phyloP scores from a whole-genome alignment of 192 early-diverging fungal genomes.

The Coemansia sp. region DNA sequence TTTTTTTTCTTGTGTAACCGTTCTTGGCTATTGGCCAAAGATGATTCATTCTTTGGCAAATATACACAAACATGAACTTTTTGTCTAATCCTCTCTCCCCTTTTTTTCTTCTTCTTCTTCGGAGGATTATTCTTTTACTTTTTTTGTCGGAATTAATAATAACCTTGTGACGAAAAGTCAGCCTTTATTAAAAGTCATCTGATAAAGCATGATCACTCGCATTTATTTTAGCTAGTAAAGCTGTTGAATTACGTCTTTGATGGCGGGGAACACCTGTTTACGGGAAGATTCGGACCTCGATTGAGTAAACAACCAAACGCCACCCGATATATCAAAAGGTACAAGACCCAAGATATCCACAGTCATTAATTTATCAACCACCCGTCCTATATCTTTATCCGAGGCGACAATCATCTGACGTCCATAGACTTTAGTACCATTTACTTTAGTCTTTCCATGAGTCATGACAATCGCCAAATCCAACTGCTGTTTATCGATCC shows the following conservation, averaged over 20 bases:
- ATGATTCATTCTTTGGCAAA: not conserved
- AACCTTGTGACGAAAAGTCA: not conserved
- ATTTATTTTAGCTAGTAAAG: not conserved
- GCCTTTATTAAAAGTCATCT: not conserved
- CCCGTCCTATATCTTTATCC: not conserved
- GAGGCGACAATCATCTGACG: slow-evolving; percentile 42
- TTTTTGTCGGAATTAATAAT: not conserved
- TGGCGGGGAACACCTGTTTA: slow-evolving; percentile 48
- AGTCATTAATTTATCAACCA: slow-evolving; percentile 11
- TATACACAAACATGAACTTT: not conserved
- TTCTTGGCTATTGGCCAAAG: not conserved
- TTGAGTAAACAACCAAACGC: slow-evolving; percentile 25
- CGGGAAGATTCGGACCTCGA: slow-evolving; percentile 33
- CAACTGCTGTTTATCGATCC: slow-evolving; percentile 31
- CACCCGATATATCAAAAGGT: not conserved
- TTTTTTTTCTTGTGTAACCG: not conserved
- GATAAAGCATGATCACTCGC: slow-evolving; percentile 6
- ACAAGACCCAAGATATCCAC: slow-evolving; percentile 17
- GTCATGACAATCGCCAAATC: slow-evolving; percentile 53
- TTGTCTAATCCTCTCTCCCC: no score
- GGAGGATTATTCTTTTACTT: not conserved
- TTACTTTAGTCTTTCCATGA: slow-evolving; percentile 42
- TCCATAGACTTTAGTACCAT: slow-evolving; percentile 35
- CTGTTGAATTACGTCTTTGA: slow-evolving; percentile 34
- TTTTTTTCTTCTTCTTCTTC: no score